These are phyloP conservation scores for Diddensiella transvaalensis DNA, from an alignment of 805 yeast genomes.

Conservation along the genomic window DNA sequence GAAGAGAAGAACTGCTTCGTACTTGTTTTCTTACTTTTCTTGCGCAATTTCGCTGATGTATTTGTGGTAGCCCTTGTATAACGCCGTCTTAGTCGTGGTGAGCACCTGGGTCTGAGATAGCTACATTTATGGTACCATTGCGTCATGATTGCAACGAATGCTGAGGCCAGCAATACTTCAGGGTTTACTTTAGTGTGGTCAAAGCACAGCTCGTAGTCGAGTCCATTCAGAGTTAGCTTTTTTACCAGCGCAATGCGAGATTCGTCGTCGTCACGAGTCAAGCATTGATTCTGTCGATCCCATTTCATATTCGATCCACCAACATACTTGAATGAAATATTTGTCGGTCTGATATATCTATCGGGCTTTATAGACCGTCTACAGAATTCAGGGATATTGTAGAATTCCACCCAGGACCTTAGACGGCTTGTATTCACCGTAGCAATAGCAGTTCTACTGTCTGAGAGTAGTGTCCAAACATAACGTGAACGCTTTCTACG, in stretches of 20 bases:
- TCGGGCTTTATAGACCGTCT: background rate
- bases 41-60: background rate
- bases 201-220: conserved; percentile 12
- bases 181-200: conserved; percentile 5
- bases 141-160: conserved; percentile 10
- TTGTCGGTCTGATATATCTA: background rate
- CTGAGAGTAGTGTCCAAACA: background rate
- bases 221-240: background rate
- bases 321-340: background rate
- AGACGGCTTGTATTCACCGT: background rate
- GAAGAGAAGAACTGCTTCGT: background rate
- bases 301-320: background rate
- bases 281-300: background rate
- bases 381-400: background rate
- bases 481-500: background rate
- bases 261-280: background rate
- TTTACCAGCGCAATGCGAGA: conserved; percentile 1
- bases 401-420: background rate
- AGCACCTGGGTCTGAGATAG: background rate
- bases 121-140: conserved; percentile 5
- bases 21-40: background rate
- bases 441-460: background rate
- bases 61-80: background rate
- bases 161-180: conserved; percentile 10
- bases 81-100: background rate